Evolutionary conservation across 768 basidiomycete genomes (phyloP).

Genomic region (Kwoniella dendrophila): DNA sequence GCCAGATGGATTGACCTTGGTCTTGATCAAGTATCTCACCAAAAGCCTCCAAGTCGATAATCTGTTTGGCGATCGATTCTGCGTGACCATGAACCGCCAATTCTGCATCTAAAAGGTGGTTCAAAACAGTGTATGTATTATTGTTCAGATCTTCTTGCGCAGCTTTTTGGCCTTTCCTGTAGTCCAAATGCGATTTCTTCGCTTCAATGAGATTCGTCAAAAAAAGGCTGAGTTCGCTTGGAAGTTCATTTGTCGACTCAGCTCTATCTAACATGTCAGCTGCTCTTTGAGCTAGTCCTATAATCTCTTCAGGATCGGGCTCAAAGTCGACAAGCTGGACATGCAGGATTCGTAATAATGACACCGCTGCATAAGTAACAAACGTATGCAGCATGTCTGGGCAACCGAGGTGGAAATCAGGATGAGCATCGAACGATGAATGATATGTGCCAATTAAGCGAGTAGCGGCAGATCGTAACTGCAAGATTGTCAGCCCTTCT

Average conservation of each 20-base stretch:
- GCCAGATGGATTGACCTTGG: conserved; percentile 23
- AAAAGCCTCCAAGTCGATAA: conserved; percentile 26
- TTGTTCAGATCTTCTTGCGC: not conserved
- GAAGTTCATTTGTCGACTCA: conserved; percentile 30
- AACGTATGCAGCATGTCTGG: conserved; percentile 42
- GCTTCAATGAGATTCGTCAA: conserved; percentile 27
- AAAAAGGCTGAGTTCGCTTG: conserved; percentile 31
- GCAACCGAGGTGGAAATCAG: conserved; percentile 23
- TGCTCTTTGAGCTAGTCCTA: conserved; percentile 20
- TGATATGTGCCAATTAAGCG: conserved; percentile 39
- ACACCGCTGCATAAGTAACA: conserved; percentile 46
- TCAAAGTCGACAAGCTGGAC: conserved; percentile 12
- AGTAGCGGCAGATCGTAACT: conserved; percentile 32
- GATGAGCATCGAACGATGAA: conserved; percentile 14
- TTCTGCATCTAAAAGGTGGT: not conserved
- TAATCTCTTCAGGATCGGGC: conserved; percentile 14
- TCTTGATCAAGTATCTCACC: conserved; percentile 15
- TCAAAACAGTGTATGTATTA: no score
- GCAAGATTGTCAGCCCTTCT: no score
- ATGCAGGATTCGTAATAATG: conserved; percentile 27
- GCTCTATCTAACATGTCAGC: conserved; percentile 39
- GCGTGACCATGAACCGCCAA: not conserved
- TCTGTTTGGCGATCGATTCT: not conserved
- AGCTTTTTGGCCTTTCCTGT: no score
- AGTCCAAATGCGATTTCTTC: no score